Conservation (phyloP, 176 grass and related monocot genomes). For the Triticum monococcum region DNA sequence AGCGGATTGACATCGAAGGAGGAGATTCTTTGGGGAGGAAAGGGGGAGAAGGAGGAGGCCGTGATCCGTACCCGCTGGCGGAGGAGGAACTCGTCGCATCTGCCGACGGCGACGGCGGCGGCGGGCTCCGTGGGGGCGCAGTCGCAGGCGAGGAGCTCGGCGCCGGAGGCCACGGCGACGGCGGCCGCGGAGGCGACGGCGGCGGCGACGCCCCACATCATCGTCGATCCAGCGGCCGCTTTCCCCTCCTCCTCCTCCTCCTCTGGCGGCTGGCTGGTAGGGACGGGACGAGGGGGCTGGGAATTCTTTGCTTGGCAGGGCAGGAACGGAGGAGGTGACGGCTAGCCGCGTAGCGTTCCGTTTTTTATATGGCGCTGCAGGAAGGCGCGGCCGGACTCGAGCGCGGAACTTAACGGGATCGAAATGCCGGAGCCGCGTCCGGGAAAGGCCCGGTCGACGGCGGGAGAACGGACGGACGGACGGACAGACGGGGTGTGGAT, state of each 20-base stretch:
- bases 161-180: conserved; percentile 42
- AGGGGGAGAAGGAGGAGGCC: too few relatives aligned
- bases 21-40: background rate
- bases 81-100: conserved; percentile 38
- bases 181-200: conserved; percentile 38
- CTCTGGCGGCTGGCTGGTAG: background rate
- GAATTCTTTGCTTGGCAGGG: background rate
- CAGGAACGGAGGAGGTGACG: background rate
- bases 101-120: conserved; percentile 10
- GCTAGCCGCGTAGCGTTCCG: conserved; percentile 26
- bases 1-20: background rate
- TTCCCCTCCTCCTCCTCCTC: background rate
- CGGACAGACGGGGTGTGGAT: too few relatives aligned
- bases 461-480: too few relatives aligned
- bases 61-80: conserved; percentile 24
- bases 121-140: background rate
- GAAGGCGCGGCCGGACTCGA: background rate
- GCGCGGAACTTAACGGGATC: background rate
- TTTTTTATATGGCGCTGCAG: background rate
- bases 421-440: background rate
- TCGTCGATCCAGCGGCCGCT: background rate
- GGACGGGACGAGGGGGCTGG: background rate
- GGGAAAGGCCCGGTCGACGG: too few relatives aligned
- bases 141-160: conserved; percentile 49
- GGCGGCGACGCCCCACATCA: conserved; percentile 50